Evolutionary conservation across 139 green algal genomes (phyloP).

Genomic region (Pycnococcus provasolii): DNA sequence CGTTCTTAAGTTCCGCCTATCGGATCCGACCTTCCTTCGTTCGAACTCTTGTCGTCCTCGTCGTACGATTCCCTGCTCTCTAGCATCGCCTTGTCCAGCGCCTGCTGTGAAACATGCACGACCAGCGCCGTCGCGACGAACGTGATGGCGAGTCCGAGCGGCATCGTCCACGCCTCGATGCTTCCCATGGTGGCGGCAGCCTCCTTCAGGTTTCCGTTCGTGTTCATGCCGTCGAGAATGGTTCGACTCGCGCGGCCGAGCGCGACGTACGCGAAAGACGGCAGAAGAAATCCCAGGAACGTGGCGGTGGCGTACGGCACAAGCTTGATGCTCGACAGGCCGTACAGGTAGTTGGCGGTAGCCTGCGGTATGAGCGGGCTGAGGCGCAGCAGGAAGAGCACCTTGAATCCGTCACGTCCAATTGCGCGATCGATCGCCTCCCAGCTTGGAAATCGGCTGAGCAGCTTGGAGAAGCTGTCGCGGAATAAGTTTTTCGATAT

Average conservation of each 20-base stretch:
- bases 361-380: conserved; percentile 82
- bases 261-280: conserved; percentile 75
- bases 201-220: no score
- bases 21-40: no score
- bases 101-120: no score
- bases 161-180: no score
- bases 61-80: no score
- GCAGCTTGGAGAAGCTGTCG: conserved; percentile 23
- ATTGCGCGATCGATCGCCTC: conserved; percentile 81
- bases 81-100: no score
- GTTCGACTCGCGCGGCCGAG: conserved; percentile 28
- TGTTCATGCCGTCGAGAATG: neutral
- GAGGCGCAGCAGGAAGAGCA: conserved; percentile 82
- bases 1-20: no score
- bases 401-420: conserved; percentile 69
- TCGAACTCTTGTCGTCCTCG: no score
- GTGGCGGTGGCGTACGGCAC: conserved; percentile 62
- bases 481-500: conserved; percentile 46
- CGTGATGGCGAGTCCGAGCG: no score
- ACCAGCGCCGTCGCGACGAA: no score
- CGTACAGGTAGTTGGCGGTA: conserved; percentile 72
- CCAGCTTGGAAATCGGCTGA: neutral
- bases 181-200: no score
- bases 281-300: conserved; percentile 87
- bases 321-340: conserved; percentile 73